These are phyloP conservation scores for Globisporangium paddicum DNA, from an alignment of 352 stramenopile genomes.

Conservation along the genomic window DNA sequence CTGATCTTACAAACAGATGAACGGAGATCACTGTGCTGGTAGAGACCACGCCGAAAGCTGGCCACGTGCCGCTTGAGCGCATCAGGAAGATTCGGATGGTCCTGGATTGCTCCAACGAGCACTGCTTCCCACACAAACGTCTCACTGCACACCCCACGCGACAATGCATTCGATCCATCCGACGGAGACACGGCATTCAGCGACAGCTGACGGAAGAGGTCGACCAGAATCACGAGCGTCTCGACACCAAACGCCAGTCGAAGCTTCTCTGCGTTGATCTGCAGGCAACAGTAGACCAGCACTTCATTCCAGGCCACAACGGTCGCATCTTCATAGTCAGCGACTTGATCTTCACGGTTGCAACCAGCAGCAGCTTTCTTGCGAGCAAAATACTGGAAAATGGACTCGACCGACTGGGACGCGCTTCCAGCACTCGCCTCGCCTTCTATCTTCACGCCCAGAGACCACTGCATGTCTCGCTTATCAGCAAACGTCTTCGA, in stretches of 20 bases:
- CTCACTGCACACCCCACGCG: not conserved
- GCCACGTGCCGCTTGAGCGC: constrained; percentile 32
- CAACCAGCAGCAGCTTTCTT: not conserved
- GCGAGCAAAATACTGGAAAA: constrained; percentile 11
- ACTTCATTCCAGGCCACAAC: constrained; percentile 29
- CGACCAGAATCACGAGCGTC: constrained; percentile 7
- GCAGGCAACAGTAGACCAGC: constrained; percentile 27
- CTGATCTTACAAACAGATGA: not conserved
- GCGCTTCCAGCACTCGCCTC: not conserved
- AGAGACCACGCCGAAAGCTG: constrained; percentile 6
- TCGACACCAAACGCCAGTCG: constrained; percentile 17
- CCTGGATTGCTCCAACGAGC: constrained; percentile 23
- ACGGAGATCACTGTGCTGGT: not conserved
- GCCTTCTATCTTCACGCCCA: constrained; percentile 5
- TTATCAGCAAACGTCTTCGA: not conserved
- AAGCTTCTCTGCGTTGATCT: constrained; percentile 27
- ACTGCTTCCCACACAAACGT: constrained; percentile 38
- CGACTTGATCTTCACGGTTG: not conserved
- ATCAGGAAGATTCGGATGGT: constrained; percentile 16
- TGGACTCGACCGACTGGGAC: not conserved
- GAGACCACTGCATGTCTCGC: constrained; percentile 9
- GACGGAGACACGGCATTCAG: constrained; percentile 4
- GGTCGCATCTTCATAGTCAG: not conserved
- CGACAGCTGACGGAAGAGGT: constrained; percentile 18
- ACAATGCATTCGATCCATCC: not conserved